Conservation (phyloP, 2,329 filamentous ascomycete genomes). For the Mycosphaerelloides madeirae region DNA sequence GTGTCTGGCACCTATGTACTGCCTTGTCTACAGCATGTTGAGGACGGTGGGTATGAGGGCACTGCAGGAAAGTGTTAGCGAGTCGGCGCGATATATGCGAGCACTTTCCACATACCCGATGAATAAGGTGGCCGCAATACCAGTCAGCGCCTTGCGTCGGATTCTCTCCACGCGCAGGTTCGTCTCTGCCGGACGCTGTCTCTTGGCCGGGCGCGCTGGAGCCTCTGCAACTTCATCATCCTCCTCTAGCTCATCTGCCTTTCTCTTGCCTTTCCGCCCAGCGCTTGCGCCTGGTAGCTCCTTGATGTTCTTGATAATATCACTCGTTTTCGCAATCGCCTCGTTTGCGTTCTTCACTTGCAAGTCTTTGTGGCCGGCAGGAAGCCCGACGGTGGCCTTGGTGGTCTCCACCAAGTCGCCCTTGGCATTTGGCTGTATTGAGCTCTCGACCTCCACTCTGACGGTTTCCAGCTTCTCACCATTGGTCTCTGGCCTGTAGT, state of each 20-base stretch:
- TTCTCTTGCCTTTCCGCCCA: conserved; percentile 58
- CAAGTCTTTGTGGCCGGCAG: conserved; percentile 60
- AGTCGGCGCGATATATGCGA: too few species aligned
- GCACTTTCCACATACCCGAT: conserved; percentile 95
- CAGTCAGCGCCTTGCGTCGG: conserved; percentile 76
- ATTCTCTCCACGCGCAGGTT: conserved; percentile 82
- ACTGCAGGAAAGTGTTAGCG: conserved; percentile 10
- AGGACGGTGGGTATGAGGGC: conserved; percentile 27
- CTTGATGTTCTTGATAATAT: conserved; percentile 52
- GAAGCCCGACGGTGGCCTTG: conserved; percentile 71
- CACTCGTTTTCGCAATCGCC: conserved; percentile 81
- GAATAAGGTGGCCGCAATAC: conserved; percentile 79
- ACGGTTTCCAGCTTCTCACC: conserved; percentile 46
- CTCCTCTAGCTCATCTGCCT: conserved; percentile 62
- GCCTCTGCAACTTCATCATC: conserved; percentile 48
- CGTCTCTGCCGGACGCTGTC: conserved; percentile 67
- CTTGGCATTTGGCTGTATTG: conserved; percentile 46
- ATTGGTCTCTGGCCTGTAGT: conserved; percentile 21
- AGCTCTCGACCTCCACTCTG: conserved; percentile 66
- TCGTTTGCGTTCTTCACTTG: conserved; percentile 76
- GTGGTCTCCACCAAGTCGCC: conserved; percentile 67
- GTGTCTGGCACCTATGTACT: neutral
- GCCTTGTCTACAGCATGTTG: neutral
- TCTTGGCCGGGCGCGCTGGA: conserved; percentile 56
- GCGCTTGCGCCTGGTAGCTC: conserved; percentile 29